Percentiles rank a stretch among this genome's conserved stretches.
These are phyloP conservation scores for Choanephora cucurbitarum DNA, from an alignment of 371 early-diverging fungal species.

Conservation along the genomic window DNA sequence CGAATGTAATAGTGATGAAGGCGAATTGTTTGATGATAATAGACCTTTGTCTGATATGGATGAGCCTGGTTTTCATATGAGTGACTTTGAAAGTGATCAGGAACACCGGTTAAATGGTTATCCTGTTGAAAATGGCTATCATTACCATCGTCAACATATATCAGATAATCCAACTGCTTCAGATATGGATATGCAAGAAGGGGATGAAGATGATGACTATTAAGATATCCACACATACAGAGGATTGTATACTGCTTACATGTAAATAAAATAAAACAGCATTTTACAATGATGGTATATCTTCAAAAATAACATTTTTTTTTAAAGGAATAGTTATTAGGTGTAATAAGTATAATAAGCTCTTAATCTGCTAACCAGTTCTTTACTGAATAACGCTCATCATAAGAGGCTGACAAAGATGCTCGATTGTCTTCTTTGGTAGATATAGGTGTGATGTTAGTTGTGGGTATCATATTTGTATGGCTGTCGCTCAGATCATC, in stretches of 20 bases:
- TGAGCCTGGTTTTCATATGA: slow-evolving; percentile 14
- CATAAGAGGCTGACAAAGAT: slow-evolving; percentile 44
- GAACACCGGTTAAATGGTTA: not conserved
- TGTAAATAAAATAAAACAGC: no score
- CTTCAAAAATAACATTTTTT: no score
- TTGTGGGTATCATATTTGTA: not conserved
- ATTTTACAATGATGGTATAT: no score
- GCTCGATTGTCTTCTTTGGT: slow-evolving; percentile 14
- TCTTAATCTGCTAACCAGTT: slow-evolving; percentile 17
- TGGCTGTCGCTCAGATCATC: slow-evolving; percentile 2
- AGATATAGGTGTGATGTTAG: not conserved
- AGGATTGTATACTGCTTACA: no score
- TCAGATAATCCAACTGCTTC: no score
- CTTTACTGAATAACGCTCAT: slow-evolving; percentile 34
- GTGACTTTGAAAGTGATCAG: slow-evolving; percentile 9
- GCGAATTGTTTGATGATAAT: slow-evolving; percentile 4
- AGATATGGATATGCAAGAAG: slow-evolving; percentile 19
- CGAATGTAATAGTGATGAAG: slow-evolving; percentile 11
- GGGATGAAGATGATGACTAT: slow-evolving; percentile 3
- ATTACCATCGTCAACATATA: slow-evolving; percentile 5
- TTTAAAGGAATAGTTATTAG: no score
- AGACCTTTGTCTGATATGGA: not conserved
- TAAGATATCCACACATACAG: no score
- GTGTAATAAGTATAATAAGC: no score
- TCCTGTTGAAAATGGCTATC: slow-evolving; percentile 1